Conservation (phyloP, 257 asterid genomes). For the Mentha longifolia region DNA sequence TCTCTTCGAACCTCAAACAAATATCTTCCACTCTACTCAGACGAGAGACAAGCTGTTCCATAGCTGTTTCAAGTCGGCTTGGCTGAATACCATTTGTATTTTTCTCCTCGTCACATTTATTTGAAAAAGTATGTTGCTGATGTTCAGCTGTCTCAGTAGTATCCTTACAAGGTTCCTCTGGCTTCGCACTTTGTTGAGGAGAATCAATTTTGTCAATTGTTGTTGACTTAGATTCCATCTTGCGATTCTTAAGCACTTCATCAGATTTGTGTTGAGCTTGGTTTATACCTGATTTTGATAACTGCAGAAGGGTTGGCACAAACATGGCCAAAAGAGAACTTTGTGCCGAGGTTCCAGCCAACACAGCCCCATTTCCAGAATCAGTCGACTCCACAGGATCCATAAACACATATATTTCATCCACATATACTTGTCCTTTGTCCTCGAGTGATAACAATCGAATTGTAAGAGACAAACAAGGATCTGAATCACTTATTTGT, state of each 20-base stretch:
- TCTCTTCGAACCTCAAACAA: conserved; percentile 85
- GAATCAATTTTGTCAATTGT: conserved; percentile 38
- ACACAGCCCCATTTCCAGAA: conserved; percentile 50
- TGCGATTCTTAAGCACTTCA: conserved; percentile 45
- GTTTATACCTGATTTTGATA: conserved; percentile 63
- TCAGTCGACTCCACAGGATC: conserved; percentile 59
- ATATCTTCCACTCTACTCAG: conserved; percentile 78
- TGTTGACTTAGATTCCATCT: conserved; percentile 38
- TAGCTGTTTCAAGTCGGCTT: conserved; percentile 53
- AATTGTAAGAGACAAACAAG: conserved; percentile 74
- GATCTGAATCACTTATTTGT: conserved; percentile 73
- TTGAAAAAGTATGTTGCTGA: conserved; percentile 31
- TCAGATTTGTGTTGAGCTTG: conserved; percentile 51
- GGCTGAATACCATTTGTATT: conserved; percentile 34
- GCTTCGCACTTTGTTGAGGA: conserved; percentile 42
- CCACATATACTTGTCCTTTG: conserved; percentile 60
- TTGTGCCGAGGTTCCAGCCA: conserved; percentile 50
- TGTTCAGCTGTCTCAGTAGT: conserved; percentile 39
- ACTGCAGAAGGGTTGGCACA: conserved; percentile 81
- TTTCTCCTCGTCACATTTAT: conserved; percentile 35
- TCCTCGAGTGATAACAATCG: conserved; percentile 86
- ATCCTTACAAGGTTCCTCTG: conserved; percentile 42
- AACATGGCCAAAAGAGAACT: conserved; percentile 90
- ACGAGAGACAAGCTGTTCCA: conserved; percentile 78
- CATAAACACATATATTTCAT: conserved; percentile 75